phyloP scores from a whole-genome alignment of 495 filamentous ascomycete genomes.

The Hapsidospora chrysogenum region DNA sequence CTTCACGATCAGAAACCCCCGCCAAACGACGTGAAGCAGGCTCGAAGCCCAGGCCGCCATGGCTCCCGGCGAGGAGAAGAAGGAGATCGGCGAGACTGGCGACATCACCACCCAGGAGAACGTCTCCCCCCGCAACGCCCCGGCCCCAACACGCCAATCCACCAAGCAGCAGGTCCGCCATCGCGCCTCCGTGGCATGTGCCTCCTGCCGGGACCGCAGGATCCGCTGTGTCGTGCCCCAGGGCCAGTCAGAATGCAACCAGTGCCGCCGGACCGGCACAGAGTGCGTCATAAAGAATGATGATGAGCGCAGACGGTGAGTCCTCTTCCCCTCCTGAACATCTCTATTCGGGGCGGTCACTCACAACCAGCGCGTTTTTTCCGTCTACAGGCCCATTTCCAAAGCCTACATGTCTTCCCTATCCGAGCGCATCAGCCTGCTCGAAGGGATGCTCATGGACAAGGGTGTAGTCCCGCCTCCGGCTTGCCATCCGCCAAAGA shows the following conservation, averaged over 20 bases:
- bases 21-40: slow-evolving; percentile 11
- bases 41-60: slow-evolving; percentile 11
- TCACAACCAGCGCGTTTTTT: neutral
- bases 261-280: slow-evolving; percentile 31
- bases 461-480: slow-evolving; percentile 29
- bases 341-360: no score
- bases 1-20: neutral
- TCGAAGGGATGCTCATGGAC: slow-evolving; percentile 33
- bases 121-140: slow-evolving; percentile 5
- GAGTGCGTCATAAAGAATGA: slow-evolving; percentile 40
- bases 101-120: slow-evolving; percentile 11
- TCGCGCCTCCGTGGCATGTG: slow-evolving; percentile 22
- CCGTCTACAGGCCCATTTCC: slow-evolving; percentile 29
- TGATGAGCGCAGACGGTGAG: slow-evolving; percentile 33
- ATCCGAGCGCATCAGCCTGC: slow-evolving; percentile 28
- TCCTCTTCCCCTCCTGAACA: slow-evolving; percentile 1
- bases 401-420: slow-evolving; percentile 39
- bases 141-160: slow-evolving; percentile 9
- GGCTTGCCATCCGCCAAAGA: slow-evolving; percentile 34
- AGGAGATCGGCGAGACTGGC: neutral
- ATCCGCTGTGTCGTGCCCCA: slow-evolving; percentile 39
- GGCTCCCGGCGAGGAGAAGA: slow-evolving; percentile 8
- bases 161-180: slow-evolving; percentile 19
- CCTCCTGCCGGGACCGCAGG: slow-evolving; percentile 30
- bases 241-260: slow-evolving; percentile 31